Evolutionary conservation across 192 early-diverging fungal species (phyloP), one percentile per base, ranked within the genome.

Genomic region (Radiomyces spectabilis): DNA sequence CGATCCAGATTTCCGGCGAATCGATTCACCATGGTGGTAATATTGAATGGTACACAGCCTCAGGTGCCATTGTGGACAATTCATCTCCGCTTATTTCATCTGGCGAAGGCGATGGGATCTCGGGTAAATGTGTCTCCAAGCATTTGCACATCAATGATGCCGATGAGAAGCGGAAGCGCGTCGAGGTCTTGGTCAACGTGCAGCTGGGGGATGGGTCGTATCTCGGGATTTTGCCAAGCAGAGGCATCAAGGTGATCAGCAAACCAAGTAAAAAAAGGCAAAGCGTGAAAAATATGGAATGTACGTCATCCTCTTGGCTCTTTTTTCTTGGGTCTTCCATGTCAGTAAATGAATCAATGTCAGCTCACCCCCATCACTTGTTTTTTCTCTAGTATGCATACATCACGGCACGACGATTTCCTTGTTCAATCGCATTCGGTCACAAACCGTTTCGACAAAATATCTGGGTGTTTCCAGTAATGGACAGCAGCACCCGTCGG

Each of bases 261-360:
- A 96, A 96, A 69, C 92, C 94, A 0, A 88, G 85, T 40, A 93
- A 92, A 68, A 93, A 93, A 72, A 79, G 85, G 41, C 86, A 91
- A 57, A 91, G 84, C 38, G 74, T 77, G 15, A 89, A 91, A 64
- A 88, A 88, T 64, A 80, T 85, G 52, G 82, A 87, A 54, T 53
- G 55, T 57, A 57, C 26, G 53, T 55, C 16, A 44, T 43, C 18
- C 12, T 26, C 16, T 24, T 38, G 27, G 7, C 10, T 21, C n/a
- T 0, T 24, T 19, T 50, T 51, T 1, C 10, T 22, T 1, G 18
- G 9, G n/a, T n/a, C n/a, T n/a, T n/a, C n/a, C n/a, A n/a, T n/a
- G n/a, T 8, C 33, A 35, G 13, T 5, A 13, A 13, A 35, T 35
- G 33, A 35, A 35, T 35, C 6, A 35, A 35, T 35, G 33, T 8